Evolutionary conservation across 2,329 filamentous ascomycete genomes (phyloP).

Genomic region (Colletotrichum costaricense): DNA sequence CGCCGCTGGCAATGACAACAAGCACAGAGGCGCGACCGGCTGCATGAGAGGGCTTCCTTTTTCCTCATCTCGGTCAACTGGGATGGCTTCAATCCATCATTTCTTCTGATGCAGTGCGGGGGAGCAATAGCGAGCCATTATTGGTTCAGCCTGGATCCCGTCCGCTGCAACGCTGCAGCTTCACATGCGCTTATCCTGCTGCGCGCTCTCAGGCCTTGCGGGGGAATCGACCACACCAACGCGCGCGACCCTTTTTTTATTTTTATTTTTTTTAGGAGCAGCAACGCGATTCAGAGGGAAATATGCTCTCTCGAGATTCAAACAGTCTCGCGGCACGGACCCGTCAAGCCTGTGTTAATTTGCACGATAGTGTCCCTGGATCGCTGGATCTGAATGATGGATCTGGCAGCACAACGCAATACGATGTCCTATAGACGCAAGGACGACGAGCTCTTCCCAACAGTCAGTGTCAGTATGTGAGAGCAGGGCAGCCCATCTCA

Average conservation of each 20-base stretch:
- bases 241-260: neutral
- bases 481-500: neutral
- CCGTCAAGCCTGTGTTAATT: neutral
- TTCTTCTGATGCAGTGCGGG: conserved; percentile 23
- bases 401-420: conserved; percentile 3
- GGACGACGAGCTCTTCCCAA: neutral
- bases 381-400: neutral
- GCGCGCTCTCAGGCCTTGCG: conserved; percentile 20
- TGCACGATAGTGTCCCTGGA: neutral
- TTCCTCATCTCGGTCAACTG: conserved; percentile 2
- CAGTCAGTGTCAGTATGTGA: neutral
- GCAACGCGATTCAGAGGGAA: neutral
- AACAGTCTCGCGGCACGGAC: conserved; percentile 3
- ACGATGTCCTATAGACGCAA: conserved; percentile 5
- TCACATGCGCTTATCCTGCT: conserved; percentile 5
- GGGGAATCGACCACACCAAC: conserved; percentile 19
- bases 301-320: conserved; percentile 6
- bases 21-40: neutral
- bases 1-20: conserved; percentile 4
- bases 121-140: neutral
- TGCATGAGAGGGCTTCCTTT: conserved; percentile 5
- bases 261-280: neutral
- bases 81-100: neutral
- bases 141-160: conserved; percentile 20
- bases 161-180: conserved; percentile 15